Percentiles rank a stretch among this genome's conserved stretches.
phyloP scores from a whole-genome alignment of 1,139 yeast species.

The Hyphopichia fennica region DNA sequence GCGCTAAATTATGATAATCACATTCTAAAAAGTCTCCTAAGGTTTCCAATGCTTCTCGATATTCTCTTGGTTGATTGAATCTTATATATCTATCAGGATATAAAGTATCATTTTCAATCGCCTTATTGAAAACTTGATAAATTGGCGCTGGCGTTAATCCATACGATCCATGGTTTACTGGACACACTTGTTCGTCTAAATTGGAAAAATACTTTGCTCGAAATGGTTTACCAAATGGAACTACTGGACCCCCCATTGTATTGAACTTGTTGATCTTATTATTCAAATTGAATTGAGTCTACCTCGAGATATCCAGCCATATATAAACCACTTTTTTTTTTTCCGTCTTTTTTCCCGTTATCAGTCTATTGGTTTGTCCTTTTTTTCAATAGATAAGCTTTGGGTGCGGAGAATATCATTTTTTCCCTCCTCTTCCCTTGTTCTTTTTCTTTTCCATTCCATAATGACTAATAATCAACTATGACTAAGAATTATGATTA shows the following conservation, averaged over 20 bases:
- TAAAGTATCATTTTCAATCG: conserved; percentile 24
- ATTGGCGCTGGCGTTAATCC: conserved; percentile 50
- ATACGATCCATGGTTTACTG: conserved; percentile 57
- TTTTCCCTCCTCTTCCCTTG: no score
- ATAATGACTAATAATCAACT: no score
- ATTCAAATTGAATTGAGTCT: no score
- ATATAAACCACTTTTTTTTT: no score
- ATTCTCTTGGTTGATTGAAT: conserved; percentile 19
- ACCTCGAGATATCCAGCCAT: not conserved
- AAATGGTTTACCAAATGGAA: conserved; percentile 53
- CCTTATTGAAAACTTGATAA: conserved; percentile 22
- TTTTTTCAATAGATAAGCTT: no score
- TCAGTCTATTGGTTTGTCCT: no score
- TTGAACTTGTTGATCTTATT: not conserved
- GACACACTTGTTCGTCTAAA: conserved; percentile 26
- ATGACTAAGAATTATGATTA: no score
- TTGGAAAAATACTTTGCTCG: conserved; percentile 45
- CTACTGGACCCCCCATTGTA: not conserved
- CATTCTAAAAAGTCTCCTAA: conserved; percentile 37
- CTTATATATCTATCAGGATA: conserved; percentile 45
- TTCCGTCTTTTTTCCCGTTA: no score
- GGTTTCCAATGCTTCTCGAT: conserved; percentile 27
- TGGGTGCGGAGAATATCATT: no score
- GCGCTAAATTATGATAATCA: conserved; percentile 45
- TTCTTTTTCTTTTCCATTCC: no score